phyloP scores from a whole-genome alignment of 148 eudicot species.

The Amaranthus palmeri region DNA sequence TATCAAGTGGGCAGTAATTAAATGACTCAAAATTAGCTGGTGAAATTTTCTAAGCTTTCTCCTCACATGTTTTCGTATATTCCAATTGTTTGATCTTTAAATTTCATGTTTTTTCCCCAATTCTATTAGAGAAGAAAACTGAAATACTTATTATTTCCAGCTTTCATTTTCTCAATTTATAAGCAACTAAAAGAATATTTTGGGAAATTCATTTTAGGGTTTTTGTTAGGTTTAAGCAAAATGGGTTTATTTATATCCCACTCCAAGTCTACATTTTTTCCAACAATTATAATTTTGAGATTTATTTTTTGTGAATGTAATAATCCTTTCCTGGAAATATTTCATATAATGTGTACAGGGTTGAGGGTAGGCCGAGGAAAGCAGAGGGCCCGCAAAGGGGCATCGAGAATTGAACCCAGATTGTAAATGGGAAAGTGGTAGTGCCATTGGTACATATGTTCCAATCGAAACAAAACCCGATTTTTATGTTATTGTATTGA shows the following conservation, averaged over 20 bases:
- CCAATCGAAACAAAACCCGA: no score
- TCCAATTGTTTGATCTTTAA: constrained; percentile 2
- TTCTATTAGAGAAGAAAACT: constrained; percentile 1
- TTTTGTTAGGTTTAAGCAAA: constrained; percentile 27
- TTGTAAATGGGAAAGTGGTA: no score
- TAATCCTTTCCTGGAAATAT: constrained; percentile 8
- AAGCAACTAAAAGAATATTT: constrained; percentile 18
- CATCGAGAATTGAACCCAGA: no score
- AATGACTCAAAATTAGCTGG: constrained; percentile 3
- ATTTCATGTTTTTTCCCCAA: neutral
- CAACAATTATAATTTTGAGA: constrained; percentile 4
- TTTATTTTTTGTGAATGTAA: constrained; percentile 15
- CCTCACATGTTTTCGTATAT: constrained; percentile 25
- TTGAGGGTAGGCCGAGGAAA: no score
- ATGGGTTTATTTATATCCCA: constrained; percentile 23
- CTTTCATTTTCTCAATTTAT: constrained; percentile 16
- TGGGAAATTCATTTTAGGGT: constrained; percentile 12
- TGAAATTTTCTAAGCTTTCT: constrained; percentile 10
- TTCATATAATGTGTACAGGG: no score
- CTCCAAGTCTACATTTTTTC: constrained; percentile 12
- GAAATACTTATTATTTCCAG: constrained; percentile 11
- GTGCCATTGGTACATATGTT: no score
- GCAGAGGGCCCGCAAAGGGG: no score
- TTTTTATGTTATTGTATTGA: neutral
- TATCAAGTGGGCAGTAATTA: constrained; percentile 16